phyloP scores from a whole-genome alignment of 345 rosid genomes.

The Acer yangbiense region DNA sequence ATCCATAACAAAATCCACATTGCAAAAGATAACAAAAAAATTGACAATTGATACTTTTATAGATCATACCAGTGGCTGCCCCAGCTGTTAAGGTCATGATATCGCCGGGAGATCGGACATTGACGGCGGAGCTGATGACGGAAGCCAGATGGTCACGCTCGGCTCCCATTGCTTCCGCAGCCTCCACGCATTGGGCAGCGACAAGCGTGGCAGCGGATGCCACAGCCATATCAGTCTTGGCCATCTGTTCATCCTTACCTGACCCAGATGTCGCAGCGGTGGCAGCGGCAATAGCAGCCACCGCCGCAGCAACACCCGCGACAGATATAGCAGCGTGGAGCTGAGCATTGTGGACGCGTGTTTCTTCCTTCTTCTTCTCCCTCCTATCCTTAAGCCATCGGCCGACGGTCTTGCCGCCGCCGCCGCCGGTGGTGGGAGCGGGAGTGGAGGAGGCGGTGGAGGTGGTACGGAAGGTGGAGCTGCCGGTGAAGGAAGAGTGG shows the following conservation, averaged over 20 bases:
- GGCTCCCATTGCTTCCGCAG: slow-evolving; percentile 88
- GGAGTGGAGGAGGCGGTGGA: slow-evolving; percentile 32
- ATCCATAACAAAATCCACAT: not conserved
- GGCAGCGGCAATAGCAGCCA: slow-evolving; percentile 87
- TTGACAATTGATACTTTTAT: no score
- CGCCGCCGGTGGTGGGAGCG: slow-evolving; percentile 41
- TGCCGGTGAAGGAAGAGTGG: not conserved
- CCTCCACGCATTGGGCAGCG: slow-evolving; percentile 90
- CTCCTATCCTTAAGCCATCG: slow-evolving; percentile 81
- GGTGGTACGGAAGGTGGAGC: slow-evolving; percentile 42
- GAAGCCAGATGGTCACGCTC: slow-evolving; percentile 81
- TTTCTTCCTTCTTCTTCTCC: slow-evolving; percentile 90
- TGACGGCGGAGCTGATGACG: slow-evolving; percentile 83
- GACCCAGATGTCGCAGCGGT: slow-evolving; percentile 62
- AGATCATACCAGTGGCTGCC: slow-evolving; percentile 74
- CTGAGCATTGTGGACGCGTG: slow-evolving; percentile 80
- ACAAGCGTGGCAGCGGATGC: slow-evolving; percentile 90
- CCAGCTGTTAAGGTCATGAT: slow-evolving; percentile 88
- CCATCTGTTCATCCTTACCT: slow-evolving; percentile 77
- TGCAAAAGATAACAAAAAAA: not conserved
- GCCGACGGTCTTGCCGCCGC: slow-evolving; percentile 79
- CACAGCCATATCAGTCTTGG: slow-evolving; percentile 78
- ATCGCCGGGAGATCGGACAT: slow-evolving; percentile 79
- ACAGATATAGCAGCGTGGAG: slow-evolving; percentile 80
- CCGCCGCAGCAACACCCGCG: slow-evolving; percentile 80